These are phyloP conservation scores for Verruconis gallopava DNA, from an alignment of 2,329 filamentous ascomycete genomes.

Conservation along the genomic window DNA sequence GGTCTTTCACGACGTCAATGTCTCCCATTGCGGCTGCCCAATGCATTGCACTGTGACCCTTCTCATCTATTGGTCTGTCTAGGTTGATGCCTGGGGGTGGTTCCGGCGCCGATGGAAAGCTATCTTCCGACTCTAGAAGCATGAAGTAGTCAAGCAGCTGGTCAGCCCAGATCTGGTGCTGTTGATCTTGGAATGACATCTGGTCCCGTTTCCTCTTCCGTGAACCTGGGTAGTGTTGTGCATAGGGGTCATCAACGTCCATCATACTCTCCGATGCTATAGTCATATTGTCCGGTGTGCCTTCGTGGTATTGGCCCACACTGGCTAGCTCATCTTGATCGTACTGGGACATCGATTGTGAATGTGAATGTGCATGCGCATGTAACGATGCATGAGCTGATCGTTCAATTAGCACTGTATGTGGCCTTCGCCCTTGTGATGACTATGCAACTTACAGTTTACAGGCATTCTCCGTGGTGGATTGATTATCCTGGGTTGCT, in stretches of 20 bases:
- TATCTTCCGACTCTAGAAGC: slow-evolving; percentile 65
- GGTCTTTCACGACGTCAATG: slow-evolving; percentile 75
- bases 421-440: not conserved
- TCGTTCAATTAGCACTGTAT: not conserved
- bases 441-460: not conserved
- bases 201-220: slow-evolving; percentile 54
- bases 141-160: slow-evolving; percentile 94
- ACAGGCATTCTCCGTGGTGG: slow-evolving; percentile 29
- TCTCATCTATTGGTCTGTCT: slow-evolving; percentile 84
- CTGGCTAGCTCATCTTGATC: slow-evolving; percentile 56
- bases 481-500: slow-evolving; percentile 54
- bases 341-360: slow-evolving; percentile 27
- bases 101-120: slow-evolving; percentile 54
- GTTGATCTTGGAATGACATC: slow-evolving; percentile 57
- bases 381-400: slow-evolving; percentile 15
- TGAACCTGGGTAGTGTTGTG: slow-evolving; percentile 44
- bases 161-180: slow-evolving; percentile 84
- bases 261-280: slow-evolving; percentile 75
- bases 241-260: slow-evolving; percentile 66
- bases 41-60: slow-evolving; percentile 84
- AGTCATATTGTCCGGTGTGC: slow-evolving; percentile 71
- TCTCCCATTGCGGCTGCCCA: slow-evolving; percentile 99
- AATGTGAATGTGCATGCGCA: slow-evolving; percentile 11
- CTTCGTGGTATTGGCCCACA: slow-evolving; percentile 50
- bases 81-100: slow-evolving; percentile 79